These are phyloP conservation scores for Apiospora saccharicola DNA, from an alignment of 2,329 filamentous ascomycete genomes.

Conservation along the genomic window DNA sequence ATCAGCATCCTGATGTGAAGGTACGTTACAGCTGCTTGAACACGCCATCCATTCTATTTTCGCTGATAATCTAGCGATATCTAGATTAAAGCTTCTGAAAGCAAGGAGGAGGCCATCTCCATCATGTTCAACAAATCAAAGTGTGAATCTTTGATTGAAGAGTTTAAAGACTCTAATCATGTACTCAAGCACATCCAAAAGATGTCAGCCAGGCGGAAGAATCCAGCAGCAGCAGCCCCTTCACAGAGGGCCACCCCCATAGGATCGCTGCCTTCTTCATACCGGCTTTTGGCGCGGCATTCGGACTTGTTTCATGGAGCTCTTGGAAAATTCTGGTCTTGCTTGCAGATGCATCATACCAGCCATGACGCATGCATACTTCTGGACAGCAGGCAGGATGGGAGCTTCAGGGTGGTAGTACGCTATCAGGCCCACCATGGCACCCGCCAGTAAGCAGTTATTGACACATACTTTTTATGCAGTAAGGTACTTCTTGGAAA, in stretches of 20 bases:
- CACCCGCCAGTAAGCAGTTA: background rate
- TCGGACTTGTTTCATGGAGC: constrained; percentile 26
- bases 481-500: no score
- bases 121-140: constrained; percentile 28
- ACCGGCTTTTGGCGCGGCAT: constrained; percentile 15
- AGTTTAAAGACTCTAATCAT: constrained; percentile 28
- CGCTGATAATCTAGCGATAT: background rate
- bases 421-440: background rate
- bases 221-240: background rate
- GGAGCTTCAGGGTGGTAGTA: constrained; percentile 24
- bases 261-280: constrained; percentile 16
- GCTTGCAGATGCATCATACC: constrained; percentile 24
- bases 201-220: constrained; percentile 24
- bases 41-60: background rate
- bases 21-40: background rate
- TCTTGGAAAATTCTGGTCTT: constrained; percentile 27
- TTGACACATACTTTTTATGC: no score
- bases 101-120: constrained; percentile 19
- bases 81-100: background rate
- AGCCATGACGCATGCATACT: constrained; percentile 25
- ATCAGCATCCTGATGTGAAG: background rate
- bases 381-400: constrained; percentile 23
- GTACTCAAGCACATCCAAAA: constrained; percentile 30
- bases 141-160: constrained; percentile 26
- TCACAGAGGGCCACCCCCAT: background rate